Percentiles rank a stretch among this genome's conserved stretches.
Conservation (phyloP, 2,329 filamentous ascomycete genomes). For the Fusarium multiceps region DNA sequence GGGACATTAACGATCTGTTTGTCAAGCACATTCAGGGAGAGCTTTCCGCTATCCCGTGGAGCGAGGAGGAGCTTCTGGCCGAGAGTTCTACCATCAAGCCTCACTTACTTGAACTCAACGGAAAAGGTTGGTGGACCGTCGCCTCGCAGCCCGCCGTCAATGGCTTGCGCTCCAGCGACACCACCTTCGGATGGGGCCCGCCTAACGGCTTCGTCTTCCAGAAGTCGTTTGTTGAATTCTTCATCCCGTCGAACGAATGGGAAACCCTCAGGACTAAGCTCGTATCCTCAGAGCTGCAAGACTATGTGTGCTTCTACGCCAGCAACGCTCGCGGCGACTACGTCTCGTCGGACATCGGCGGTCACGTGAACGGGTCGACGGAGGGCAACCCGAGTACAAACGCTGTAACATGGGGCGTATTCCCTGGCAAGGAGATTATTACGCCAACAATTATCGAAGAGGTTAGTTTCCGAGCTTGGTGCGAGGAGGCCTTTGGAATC, state of each 20-base stretch:
- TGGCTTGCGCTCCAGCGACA: slow-evolving; percentile 79
- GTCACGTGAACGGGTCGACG: slow-evolving; percentile 46
- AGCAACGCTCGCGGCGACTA: slow-evolving; percentile 83
- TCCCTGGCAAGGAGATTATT: slow-evolving; percentile 94
- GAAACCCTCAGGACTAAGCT: slow-evolving; percentile 72
- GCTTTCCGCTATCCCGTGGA: slow-evolving; percentile 89
- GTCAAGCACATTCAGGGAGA: slow-evolving; percentile 82
- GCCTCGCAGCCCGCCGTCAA: slow-evolving; percentile 96
- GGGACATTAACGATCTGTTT: slow-evolving; percentile 85
- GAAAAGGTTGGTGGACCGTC: slow-evolving; percentile 92
- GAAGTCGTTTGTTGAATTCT: slow-evolving; percentile 98
- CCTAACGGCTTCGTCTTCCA: slow-evolving; percentile 95
- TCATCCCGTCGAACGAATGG: slow-evolving; percentile 82
- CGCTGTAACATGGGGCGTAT: slow-evolving; percentile 96
- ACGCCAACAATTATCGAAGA: slow-evolving; percentile 97
- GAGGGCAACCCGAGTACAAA: slow-evolving; percentile 73
- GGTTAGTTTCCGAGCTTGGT: slow-evolving; percentile 93
- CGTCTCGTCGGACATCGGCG: slow-evolving; percentile 70
- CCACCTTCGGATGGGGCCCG: slow-evolving; percentile 93
- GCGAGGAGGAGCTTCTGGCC: slow-evolving; percentile 84
- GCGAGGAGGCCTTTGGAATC: slow-evolving; percentile 94
- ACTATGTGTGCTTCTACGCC: slow-evolving; percentile 87
- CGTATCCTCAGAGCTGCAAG: slow-evolving; percentile 65
- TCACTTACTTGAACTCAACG: slow-evolving; percentile 80
- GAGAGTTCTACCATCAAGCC: slow-evolving; percentile 86